Evolutionary conservation across 495 filamentous ascomycete genomes (phyloP).

Genomic region (Neurospora cerealis): DNA sequence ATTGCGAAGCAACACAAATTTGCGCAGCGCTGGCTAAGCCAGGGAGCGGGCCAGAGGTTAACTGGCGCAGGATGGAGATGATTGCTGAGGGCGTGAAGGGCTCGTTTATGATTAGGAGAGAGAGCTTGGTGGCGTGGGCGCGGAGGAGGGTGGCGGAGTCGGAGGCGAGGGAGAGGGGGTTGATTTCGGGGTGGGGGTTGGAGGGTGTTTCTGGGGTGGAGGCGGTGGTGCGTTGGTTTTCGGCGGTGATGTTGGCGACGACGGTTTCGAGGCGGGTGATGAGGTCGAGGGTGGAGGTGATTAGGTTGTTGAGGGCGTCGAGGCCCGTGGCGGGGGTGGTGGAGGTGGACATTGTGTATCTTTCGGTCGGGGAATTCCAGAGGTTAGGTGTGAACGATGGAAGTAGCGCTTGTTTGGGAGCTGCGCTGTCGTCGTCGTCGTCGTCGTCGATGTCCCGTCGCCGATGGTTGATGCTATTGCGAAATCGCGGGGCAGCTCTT

Average conservation of each 20-base stretch:
- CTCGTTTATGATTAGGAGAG: constrained; percentile 70
- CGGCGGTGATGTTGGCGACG: constrained; percentile 17
- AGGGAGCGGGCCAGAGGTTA: constrained; percentile 57
- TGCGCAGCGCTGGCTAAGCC: constrained; percentile 60
- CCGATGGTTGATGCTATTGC: not conserved
- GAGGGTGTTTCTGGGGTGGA: not conserved
- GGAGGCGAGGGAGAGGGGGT: constrained; percentile 43
- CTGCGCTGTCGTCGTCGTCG: no score
- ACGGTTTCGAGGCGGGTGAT: constrained; percentile 28
- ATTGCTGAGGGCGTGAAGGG: constrained; percentile 77
- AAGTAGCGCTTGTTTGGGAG: no score
- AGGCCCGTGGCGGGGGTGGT: constrained; percentile 6
- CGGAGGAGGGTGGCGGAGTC: constrained; percentile 57
- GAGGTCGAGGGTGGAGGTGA: constrained; percentile 17
- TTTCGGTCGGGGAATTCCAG: no score
- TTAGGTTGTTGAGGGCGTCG: constrained; percentile 13
- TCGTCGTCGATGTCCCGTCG: not conserved
- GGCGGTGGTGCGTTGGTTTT: constrained; percentile 1
- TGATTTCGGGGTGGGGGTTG: not conserved
- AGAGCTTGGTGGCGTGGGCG: constrained; percentile 78
- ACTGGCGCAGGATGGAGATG: constrained; percentile 50
- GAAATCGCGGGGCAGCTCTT: constrained; percentile 10
- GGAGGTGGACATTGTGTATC: not conserved
- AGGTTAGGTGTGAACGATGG: no score
- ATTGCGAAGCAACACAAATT: constrained; percentile 45